Evolutionary conservation across 495 filamentous ascomycete genomes (phyloP).

Genomic region (Platismatia glauca): DNA sequence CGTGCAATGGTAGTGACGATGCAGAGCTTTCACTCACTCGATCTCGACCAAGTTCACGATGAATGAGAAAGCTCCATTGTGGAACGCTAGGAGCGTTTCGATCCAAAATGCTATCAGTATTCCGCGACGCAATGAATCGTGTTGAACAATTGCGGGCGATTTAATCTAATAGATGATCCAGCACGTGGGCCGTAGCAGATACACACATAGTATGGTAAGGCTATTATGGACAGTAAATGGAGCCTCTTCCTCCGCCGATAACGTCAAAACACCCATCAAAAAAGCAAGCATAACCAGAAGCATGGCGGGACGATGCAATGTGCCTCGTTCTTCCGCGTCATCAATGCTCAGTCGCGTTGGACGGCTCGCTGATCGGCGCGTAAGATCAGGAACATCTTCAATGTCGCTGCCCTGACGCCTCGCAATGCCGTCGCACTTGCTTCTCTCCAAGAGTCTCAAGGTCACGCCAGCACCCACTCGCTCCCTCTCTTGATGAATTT

Average conservation of each 20-base stretch:
- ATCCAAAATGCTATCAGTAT: no score
- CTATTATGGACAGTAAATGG: constrained; percentile 10
- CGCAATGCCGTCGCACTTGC: background rate
- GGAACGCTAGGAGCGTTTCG: no score
- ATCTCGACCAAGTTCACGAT: no score
- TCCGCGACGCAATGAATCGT: no score
- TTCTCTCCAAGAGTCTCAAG: background rate
- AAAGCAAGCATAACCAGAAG: constrained; percentile 3
- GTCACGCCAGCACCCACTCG: constrained; percentile 74
- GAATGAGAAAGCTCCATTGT: no score
- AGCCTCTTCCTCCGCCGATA: constrained; percentile 4
- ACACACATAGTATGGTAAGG: constrained; percentile 10
- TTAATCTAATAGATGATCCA: background rate
- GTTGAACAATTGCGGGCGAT: no score
- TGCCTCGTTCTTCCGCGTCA: background rate
- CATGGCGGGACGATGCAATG: background rate
- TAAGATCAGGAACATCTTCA: background rate
- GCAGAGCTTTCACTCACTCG: no score
- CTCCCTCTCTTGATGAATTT: constrained; percentile 95
- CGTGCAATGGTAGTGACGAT: no score
- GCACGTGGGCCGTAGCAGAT: constrained; percentile 10
- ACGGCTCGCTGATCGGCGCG: background rate
- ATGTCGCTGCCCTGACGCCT: constrained; percentile 1
- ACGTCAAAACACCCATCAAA: background rate
- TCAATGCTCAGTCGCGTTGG: background rate